Conservation (phyloP, 495 filamentous ascomycete species). For the Aeminium ludgeri region DNA sequence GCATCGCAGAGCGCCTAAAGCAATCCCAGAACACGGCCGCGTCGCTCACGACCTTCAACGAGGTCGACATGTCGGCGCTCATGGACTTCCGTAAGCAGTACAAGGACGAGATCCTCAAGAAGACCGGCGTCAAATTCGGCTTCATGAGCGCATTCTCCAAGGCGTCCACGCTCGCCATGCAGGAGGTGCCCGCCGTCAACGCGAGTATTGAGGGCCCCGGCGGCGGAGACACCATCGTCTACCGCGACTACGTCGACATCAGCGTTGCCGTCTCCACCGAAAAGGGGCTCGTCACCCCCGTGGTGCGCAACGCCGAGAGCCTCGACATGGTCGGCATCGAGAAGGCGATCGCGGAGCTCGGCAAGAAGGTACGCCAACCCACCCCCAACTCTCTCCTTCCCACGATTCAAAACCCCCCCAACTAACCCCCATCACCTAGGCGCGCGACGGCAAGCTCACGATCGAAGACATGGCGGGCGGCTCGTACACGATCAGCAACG, state of each 20-base stretch:
- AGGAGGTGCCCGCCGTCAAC: constrained; percentile 87
- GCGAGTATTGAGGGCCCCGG: constrained; percentile 93
- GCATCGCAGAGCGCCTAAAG: constrained; percentile 94
- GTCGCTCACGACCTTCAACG: constrained; percentile 95
- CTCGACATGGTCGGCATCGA: constrained; percentile 83
- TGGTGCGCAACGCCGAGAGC: constrained; percentile 81
- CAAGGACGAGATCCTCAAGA: constrained; percentile 91
- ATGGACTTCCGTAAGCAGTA: constrained; percentile 96
- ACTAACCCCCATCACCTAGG: constrained; percentile 31
- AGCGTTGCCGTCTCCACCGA: constrained; percentile 94
- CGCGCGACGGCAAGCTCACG: constrained; percentile 87
- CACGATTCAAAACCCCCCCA: too few relatives aligned
- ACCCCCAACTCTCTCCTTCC: too few relatives aligned
- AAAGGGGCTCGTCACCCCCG: constrained; percentile 91
- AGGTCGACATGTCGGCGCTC: constrained; percentile 95
- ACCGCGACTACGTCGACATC: constrained; percentile 94
- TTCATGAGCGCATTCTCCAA: constrained; percentile 98
- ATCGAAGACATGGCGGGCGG: constrained; percentile 99
- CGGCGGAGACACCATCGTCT: constrained; percentile 93
- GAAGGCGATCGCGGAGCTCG: constrained; percentile 78
- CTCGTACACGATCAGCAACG: constrained; percentile 97
- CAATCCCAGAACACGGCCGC: constrained; percentile 98
- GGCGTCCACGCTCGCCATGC: constrained; percentile 84
- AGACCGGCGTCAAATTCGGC: constrained; percentile 90
- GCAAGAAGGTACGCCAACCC: constrained; percentile 59